phyloP scores from a whole-genome alignment of 805 yeast species.

The Candida vartiovaarae region DNA sequence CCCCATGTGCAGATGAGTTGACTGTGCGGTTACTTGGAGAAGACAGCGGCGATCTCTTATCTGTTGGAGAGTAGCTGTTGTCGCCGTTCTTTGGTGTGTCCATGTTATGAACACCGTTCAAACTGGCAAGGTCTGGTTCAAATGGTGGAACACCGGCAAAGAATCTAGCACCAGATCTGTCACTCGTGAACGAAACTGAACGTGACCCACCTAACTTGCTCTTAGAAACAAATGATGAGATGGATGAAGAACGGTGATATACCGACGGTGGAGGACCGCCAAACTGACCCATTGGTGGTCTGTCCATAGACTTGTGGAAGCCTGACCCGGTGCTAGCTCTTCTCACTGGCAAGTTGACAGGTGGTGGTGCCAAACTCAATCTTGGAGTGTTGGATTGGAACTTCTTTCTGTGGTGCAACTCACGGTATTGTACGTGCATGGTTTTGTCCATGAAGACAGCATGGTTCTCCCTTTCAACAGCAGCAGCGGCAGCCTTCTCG shows the following conservation, averaged over 20 bases:
- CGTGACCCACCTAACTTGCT: slow-evolving; percentile 9
- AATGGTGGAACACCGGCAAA: not conserved
- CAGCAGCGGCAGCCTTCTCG: slow-evolving; percentile 75
- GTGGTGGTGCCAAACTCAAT: slow-evolving; percentile 72
- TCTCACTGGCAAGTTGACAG: slow-evolving; percentile 53
- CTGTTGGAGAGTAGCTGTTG: slow-evolving; percentile 4
- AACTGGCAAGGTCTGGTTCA: slow-evolving; percentile 1
- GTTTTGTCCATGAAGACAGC: slow-evolving; percentile 65
- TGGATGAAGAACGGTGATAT: slow-evolving; percentile 2
- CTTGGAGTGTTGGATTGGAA: slow-evolving; percentile 26
- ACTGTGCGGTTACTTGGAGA: slow-evolving; percentile 21
- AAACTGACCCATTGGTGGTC: slow-evolving; percentile 15
- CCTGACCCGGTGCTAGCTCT: slow-evolving; percentile 28
- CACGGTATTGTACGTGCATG: slow-evolving; percentile 81
- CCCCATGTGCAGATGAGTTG: slow-evolving; percentile 18
- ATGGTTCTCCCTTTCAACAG: slow-evolving; percentile 82
- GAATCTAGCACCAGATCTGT: slow-evolving; percentile 7
- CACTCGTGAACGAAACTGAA: slow-evolving; percentile 18
- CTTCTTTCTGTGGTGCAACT: slow-evolving; percentile 34
- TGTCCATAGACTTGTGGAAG: slow-evolving; percentile 1
- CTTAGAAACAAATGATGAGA: slow-evolving; percentile 1
- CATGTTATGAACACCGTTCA: not conserved
- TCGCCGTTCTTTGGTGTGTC: slow-evolving; percentile 1
- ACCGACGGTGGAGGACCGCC: slow-evolving; percentile 1
- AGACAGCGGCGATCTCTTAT: slow-evolving; percentile 20